These are phyloP conservation scores for Beauveria brongniartii DNA, from an alignment of 2,329 filamentous ascomycete species.

Conservation along the genomic window DNA sequence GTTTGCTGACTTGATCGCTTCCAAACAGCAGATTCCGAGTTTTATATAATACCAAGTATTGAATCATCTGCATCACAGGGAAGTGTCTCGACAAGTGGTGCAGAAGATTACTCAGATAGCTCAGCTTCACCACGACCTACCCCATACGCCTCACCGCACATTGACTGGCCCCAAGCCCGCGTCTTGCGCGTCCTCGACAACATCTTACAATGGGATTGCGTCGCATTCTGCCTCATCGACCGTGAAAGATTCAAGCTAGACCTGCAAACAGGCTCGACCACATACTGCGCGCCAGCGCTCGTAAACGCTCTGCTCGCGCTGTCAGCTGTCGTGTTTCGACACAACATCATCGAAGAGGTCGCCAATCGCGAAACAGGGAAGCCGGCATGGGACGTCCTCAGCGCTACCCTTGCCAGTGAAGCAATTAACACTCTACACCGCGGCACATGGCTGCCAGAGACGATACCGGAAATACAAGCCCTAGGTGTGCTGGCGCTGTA, in stretches of 20 bases:
- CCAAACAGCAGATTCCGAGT: neutral
- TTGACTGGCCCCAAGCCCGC: neutral
- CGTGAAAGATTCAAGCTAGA: neutral
- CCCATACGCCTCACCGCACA: neutral
- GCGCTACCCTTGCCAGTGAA: neutral
- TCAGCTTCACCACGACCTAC: neutral
- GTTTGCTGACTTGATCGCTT: neutral
- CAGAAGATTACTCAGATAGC: neutral
- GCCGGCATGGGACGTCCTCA: neutral
- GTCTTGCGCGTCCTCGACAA: neutral
- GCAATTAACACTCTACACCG: neutral
- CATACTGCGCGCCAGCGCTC: neutral
- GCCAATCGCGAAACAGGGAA: neutral
- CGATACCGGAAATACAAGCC: neutral
- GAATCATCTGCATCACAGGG: neutral
- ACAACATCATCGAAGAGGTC: neutral
- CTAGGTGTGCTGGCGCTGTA: slow-evolving; percentile 1
- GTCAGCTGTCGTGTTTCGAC: neutral
- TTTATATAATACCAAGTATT: neutral
- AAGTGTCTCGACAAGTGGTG: neutral
- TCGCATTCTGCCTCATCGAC: neutral
- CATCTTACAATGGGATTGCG: slow-evolving; percentile 2
- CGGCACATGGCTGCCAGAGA: neutral
- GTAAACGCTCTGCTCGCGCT: slow-evolving; percentile 1
- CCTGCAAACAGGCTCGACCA: neutral